Percentiles rank a stretch among this genome's conserved stretches.
Conservation (phyloP, 148 eudicot genomes). For the Dysphania ambrosioides region DNA sequence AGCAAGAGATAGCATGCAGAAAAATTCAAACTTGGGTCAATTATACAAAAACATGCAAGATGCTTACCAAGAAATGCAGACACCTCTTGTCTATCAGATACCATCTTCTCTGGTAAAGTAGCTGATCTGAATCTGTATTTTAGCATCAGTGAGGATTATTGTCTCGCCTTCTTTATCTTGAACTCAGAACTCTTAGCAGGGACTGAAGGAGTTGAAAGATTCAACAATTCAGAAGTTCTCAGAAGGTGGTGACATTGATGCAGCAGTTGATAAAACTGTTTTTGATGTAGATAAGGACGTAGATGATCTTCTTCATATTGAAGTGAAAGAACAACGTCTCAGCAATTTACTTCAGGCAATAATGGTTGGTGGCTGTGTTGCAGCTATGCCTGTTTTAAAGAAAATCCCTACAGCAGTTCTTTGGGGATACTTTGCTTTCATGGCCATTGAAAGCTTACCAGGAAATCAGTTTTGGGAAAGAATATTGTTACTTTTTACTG, state of each 20-base stretch:
- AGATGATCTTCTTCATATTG: slow-evolving; percentile 88
- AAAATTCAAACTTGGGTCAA: slow-evolving; percentile 70
- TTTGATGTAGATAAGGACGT: slow-evolving; percentile 92
- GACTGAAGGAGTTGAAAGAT: slow-evolving; percentile 88
- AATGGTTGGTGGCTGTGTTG: slow-evolving; percentile 88
- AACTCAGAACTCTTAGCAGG: slow-evolving; percentile 40
- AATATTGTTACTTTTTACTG: slow-evolving; percentile 78
- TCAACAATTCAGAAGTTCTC: slow-evolving; percentile 81
- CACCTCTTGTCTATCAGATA: slow-evolving; percentile 83
- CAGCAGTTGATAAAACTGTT: slow-evolving; percentile 82
- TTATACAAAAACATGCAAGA: slow-evolving; percentile 76
- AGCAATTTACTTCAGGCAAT: slow-evolving; percentile 89
- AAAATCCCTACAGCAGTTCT: slow-evolving; percentile 94
- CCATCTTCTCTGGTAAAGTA: slow-evolving; percentile 66
- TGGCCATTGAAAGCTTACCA: slow-evolving; percentile 99
- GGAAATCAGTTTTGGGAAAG: slow-evolving; percentile 99
- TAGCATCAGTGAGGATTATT: neutral
- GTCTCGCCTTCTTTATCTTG: slow-evolving; percentile 6
- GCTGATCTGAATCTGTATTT: slow-evolving; percentile 8
- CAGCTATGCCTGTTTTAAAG: slow-evolving; percentile 91
- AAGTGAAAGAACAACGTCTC: slow-evolving; percentile 95
- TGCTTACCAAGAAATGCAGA: slow-evolving; percentile 89
- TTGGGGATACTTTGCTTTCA: slow-evolving; percentile 99
- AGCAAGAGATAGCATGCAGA: slow-evolving; percentile 65
- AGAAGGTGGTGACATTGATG: slow-evolving; percentile 60